A percentile compares a stretch with the other conserved stretches of the same genome.
These are phyloP conservation scores for Aspergillus sclerotiicarbonarius DNA, from an alignment of 495 filamentous ascomycete genomes.

Conservation along the genomic window DNA sequence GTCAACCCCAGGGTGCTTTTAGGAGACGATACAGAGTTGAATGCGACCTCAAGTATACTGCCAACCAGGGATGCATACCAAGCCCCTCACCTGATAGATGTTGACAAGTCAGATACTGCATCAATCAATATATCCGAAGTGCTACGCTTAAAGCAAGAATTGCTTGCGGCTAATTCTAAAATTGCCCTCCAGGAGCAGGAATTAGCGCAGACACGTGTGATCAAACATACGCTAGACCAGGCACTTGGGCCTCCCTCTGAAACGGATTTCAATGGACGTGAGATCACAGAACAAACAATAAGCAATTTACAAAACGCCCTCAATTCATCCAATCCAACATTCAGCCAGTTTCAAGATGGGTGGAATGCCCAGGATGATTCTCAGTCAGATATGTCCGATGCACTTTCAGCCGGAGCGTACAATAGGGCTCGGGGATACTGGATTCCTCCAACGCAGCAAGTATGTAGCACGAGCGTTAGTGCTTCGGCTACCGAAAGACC, in stretches of 20 bases:
- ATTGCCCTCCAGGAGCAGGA: constrained; percentile 84
- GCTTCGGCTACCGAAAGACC: constrained; percentile 29
- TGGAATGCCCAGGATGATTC: constrained; percentile 69
- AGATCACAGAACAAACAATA: constrained; percentile 54
- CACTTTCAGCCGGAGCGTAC: constrained; percentile 57
- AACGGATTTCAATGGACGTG: constrained; percentile 48
- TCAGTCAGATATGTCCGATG: constrained; percentile 61
- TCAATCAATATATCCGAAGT: constrained; percentile 47
- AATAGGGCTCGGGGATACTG: constrained; percentile 64
- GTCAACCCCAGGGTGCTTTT: constrained; percentile 32
- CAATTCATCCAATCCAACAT: constrained; percentile 51
- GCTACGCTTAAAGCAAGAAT: constrained; percentile 63
- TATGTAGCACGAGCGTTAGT: constrained; percentile 25
- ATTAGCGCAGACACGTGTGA: constrained; percentile 72
- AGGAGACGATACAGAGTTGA: constrained; percentile 36
- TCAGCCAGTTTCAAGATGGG: constrained; percentile 52
- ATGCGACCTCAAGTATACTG: constrained; percentile 50
- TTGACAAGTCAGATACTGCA: constrained; percentile 13
- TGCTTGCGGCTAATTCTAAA: constrained; percentile 73
- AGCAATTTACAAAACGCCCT: constrained; percentile 52
- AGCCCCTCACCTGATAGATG: constrained; percentile 36
- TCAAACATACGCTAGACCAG: constrained; percentile 73
- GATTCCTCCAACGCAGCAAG: constrained; percentile 40
- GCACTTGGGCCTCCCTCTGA: constrained; percentile 63
- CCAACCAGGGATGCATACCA: constrained; percentile 53